These are phyloP conservation scores for Hirsutella minnesotensis DNA, from an alignment of 2,329 filamentous ascomycete genomes.

Conservation along the genomic window DNA sequence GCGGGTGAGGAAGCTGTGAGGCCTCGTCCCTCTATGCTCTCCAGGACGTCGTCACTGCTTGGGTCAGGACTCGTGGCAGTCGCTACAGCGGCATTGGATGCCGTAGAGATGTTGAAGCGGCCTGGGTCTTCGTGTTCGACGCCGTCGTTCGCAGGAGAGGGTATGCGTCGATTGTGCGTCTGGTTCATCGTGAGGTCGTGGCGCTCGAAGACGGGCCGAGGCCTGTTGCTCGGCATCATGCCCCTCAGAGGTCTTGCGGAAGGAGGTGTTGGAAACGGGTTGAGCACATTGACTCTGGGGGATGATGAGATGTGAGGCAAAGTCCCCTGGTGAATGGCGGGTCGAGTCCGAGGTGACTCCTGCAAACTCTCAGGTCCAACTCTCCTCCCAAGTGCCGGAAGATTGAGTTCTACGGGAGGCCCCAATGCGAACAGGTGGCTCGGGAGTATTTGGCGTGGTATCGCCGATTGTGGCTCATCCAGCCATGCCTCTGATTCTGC, in stretches of 20 bases:
- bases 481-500: constrained; percentile 3
- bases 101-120: background rate
- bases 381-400: too few relatives aligned
- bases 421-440: too few relatives aligned
- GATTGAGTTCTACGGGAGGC: too few relatives aligned
- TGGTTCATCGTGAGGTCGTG: background rate
- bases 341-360: background rate
- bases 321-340: background rate
- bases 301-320: background rate
- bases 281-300: background rate
- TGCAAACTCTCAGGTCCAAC: too few relatives aligned
- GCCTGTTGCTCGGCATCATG: background rate
- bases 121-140: background rate
- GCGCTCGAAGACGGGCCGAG: background rate
- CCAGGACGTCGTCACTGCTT: background rate
- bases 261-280: constrained; percentile 1
- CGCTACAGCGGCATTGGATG: background rate
- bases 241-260: background rate
- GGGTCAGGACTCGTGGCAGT: background rate
- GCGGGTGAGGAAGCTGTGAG: background rate
- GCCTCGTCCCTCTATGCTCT: background rate
- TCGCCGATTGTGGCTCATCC: background rate
- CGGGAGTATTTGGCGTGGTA: too few relatives aligned
- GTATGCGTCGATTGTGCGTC: background rate
- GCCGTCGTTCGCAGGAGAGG: background rate